These are phyloP conservation scores for Tulasnella sp. DNA, from an alignment of 768 basidiomycete genomes.

Conservation along the genomic window DNA sequence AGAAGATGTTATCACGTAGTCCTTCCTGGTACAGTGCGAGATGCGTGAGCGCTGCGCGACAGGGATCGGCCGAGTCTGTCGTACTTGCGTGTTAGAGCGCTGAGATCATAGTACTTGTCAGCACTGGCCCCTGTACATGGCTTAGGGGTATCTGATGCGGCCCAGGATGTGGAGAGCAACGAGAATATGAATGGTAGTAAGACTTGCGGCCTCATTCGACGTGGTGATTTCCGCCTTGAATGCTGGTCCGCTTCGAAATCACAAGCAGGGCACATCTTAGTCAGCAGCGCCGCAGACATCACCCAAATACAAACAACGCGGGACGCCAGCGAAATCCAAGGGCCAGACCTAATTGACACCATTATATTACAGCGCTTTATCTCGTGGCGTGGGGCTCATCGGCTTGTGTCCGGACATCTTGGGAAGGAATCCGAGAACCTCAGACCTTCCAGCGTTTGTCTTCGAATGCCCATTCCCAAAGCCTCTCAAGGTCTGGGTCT, in stretches of 20 bases:
- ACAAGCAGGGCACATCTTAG: background rate
- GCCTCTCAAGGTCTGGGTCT: too few species aligned
- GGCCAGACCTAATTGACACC: too few species aligned
- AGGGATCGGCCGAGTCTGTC: background rate
- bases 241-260: background rate
- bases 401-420: too few species aligned
- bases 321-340: too few species aligned
- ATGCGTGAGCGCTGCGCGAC: constrained; percentile 7
- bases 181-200: background rate
- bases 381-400: too few species aligned
- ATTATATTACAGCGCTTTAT: too few species aligned
- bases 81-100: constrained; percentile 11
- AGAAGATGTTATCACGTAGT: constrained; percentile 52
- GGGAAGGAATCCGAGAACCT: too few species aligned
- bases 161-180: background rate
- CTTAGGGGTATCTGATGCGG: background rate
- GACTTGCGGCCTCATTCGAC: background rate
- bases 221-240: background rate
- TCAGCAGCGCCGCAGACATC: background rate
- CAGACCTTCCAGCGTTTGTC: too few species aligned
- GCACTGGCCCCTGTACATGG: background rate
- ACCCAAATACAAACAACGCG: too few species aligned
- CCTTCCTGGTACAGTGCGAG: constrained; percentile 40
- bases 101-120: constrained; percentile 10
- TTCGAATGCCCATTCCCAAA: too few species aligned